Conservation (phyloP, 108 stramenopile species). For the Cylindrotheca fusiformis region DNA sequence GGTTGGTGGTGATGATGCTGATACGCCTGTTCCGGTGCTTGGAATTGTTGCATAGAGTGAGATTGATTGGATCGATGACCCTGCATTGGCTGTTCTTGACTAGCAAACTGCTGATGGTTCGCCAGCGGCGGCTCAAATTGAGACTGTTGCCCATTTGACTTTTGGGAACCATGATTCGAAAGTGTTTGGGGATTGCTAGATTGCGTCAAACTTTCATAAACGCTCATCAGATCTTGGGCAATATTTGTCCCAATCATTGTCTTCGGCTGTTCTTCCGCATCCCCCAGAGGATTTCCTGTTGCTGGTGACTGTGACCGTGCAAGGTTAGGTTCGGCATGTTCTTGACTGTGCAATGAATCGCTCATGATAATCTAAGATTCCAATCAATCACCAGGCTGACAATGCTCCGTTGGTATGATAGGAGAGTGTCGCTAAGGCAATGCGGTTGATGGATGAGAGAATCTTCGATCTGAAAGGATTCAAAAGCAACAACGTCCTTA, state of each 20-base stretch:
- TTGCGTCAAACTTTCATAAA: constrained; percentile 79
- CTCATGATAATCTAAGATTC: too few relatives aligned
- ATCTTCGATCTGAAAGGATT: too few relatives aligned
- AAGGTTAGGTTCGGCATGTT: neutral
- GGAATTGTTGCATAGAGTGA: neutral
- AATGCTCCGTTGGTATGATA: too few relatives aligned
- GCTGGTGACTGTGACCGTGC: neutral
- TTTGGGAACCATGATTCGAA: neutral
- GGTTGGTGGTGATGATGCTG: too few relatives aligned
- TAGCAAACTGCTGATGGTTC: neutral
- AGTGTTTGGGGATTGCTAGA: constrained; percentile 72
- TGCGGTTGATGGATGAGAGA: too few relatives aligned
- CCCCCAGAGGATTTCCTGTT: neutral
- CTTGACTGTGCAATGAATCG: too few relatives aligned
- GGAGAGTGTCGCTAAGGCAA: too few relatives aligned
- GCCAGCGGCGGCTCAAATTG: neutral
- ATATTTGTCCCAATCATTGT: constrained; percentile 33
- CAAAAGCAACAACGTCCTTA: too few relatives aligned
- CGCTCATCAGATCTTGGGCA: constrained; percentile 68
- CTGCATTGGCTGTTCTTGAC: constrained; percentile 6
- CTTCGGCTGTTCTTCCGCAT: neutral
- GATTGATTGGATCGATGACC: too few relatives aligned
- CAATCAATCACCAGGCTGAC: too few relatives aligned
- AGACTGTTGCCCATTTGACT: neutral
- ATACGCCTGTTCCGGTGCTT: neutral